Evolutionary conservation across 164 flowering plant species (phyloP).

Genomic region (Buxus sempervirens): DNA sequence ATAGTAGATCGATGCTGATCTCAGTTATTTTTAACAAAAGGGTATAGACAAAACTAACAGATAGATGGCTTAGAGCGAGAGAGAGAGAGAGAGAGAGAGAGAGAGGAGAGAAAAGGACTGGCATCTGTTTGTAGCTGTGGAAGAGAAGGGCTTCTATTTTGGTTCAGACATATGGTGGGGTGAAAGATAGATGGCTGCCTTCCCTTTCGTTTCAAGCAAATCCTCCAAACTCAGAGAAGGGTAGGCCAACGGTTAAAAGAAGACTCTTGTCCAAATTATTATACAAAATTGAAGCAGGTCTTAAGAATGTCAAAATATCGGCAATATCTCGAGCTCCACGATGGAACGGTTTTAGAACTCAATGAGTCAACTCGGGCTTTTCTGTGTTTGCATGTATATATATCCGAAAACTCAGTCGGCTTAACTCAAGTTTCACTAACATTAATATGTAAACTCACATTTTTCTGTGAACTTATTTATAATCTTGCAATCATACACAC

Average conservation of each 20-base stretch:
- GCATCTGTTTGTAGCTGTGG: neutral
- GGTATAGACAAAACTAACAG: constrained; percentile 1
- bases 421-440: too few relatives aligned
- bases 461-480: too few relatives aligned
- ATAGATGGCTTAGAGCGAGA: neutral
- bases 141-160: neutral
- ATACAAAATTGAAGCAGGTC: neutral
- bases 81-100: constrained; percentile 1
- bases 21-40: neutral
- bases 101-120: constrained; percentile 2
- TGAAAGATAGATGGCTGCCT: constrained; percentile 4
- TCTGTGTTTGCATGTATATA: too few relatives aligned
- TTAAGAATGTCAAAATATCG: too few relatives aligned
- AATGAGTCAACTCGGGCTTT: too few relatives aligned
- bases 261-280: constrained; percentile 1
- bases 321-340: too few relatives aligned
- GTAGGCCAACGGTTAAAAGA: constrained; percentile 11
- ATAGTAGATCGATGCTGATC: neutral
- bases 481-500: too few relatives aligned
- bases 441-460: too few relatives aligned
- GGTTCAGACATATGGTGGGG: constrained; percentile 1
- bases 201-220: constrained; percentile 4
- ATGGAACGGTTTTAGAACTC: too few relatives aligned
- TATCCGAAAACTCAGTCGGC: too few relatives aligned
- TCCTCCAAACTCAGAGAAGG: constrained; percentile 3